Base-by-base conservation (phyloP, 495 filamentous ascomycete species). In the Tuber melanosporum region DNA sequence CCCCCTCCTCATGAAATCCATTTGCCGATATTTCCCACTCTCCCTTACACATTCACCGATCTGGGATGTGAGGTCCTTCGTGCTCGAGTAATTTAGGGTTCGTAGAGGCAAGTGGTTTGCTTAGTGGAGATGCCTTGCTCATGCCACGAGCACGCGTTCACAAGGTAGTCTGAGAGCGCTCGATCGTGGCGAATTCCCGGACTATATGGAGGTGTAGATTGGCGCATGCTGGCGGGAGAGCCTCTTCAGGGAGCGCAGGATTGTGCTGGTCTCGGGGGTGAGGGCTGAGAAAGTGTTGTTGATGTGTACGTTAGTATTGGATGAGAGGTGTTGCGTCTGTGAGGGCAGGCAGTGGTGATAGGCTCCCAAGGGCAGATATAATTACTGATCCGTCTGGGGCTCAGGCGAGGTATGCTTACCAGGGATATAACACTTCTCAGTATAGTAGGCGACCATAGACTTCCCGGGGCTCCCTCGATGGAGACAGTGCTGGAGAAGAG, bases 1-100 rank as follows among this genome's bases (percentile, higher is more conserved):
- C 79, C 15, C 75, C 82, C 46, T 81, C 82, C 72, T 79, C 75
- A 62, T 78, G 57, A 52, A 70, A 81, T 36, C 74, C 76, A 20
- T 73, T 76, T 46, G 77, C 78, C 78, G 79, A 84, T 15, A 84
- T 78, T 72, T 84, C 83, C 78, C 83, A 84, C 62, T 84, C 82
- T 49, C 80, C 76, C 70, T 71, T 80, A 47, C 76, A 75, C 72
- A 78, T 79, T 69, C 80, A 76, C 83, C 83, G 83, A 69, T 84
- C 80, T 45, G 70, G 75, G 26, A 84, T 73, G 41, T 77, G 75
- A 41, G 77, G 73, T 22, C 83, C 83, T 39, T 83, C 83, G 39
- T 83, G 78, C 73, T 84, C 76, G 45, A 80, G 45, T n/a, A 84
- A 62, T 44, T 26, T 71, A 45, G 42, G 42, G 42, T 42, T 8